phyloP scores from a whole-genome alignment of 176 grass and related monocot genomes.

The Avena insularis region DNA sequence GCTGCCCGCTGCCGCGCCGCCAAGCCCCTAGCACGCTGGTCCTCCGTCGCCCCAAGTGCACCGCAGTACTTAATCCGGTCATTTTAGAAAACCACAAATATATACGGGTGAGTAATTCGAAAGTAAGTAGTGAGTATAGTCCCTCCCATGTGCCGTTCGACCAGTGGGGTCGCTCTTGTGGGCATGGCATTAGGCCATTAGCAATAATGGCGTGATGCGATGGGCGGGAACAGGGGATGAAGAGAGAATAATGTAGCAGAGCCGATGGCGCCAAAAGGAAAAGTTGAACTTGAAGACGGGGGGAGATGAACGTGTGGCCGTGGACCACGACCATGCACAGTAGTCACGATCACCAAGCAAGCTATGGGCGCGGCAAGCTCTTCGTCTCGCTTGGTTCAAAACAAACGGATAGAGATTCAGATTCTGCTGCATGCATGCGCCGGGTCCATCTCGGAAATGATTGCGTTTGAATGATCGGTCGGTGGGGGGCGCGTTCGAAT shows the following conservation, averaged over 20 bases:
- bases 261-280: neutral
- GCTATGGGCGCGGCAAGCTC: neutral
- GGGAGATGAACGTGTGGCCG: neutral
- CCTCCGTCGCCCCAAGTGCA: no score
- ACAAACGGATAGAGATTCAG: constrained; percentile 6
- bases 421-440: neutral
- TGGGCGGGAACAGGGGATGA: neutral
- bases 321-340: neutral
- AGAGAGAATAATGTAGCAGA: neutral
- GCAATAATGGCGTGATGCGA: neutral
- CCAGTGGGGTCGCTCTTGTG: neutral
- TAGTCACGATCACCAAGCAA: neutral
- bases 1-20: no score
- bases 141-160: neutral
- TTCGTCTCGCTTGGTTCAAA: constrained; percentile 4
- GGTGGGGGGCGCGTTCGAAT: neutral
- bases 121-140: neutral
- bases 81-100: neutral
- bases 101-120: neutral
- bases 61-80: neutral
- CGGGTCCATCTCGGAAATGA: constrained; percentile 36
- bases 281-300: neutral
- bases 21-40: no score
- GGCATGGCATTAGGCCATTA: neutral
- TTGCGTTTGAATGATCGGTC: constrained; percentile 34